phyloP scores from a whole-genome alignment of 2,329 filamentous ascomycete genomes.

The Penicillium sp. region DNA sequence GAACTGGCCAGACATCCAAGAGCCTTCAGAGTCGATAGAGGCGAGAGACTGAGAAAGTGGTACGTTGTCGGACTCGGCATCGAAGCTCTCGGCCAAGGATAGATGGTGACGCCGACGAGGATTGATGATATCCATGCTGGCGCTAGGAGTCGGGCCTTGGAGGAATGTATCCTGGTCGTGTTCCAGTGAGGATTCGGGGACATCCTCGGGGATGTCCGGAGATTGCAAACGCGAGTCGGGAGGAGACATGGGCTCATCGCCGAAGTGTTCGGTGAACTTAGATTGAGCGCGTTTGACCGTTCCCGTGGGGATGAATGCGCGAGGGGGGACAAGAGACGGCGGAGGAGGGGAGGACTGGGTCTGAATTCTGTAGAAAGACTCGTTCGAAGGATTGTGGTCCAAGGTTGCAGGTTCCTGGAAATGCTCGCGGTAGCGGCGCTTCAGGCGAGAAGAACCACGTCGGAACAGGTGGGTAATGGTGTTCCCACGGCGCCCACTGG shows the following conservation, averaged over 20 bases:
- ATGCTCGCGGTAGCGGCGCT: constrained; percentile 53
- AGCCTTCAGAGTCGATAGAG: constrained; percentile 92
- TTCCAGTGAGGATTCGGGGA: constrained; percentile 21
- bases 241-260: constrained; percentile 81
- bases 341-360: constrained; percentile 50
- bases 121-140: constrained; percentile 31
- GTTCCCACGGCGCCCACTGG: constrained; percentile 45
- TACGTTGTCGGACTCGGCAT: constrained; percentile 50
- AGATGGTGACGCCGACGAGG: constrained; percentile 29
- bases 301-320: constrained; percentile 50
- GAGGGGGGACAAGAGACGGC: constrained; percentile 35
- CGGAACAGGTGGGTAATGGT: constrained; percentile 75
- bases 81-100: constrained; percentile 47
- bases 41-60: constrained; percentile 79
- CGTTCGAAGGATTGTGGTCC: constrained; percentile 89
- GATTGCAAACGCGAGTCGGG: constrained; percentile 80
- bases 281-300: constrained; percentile 80
- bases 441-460: constrained; percentile 59
- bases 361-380: constrained; percentile 69
- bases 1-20: constrained; percentile 83
- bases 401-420: constrained; percentile 64
- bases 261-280: constrained; percentile 88
- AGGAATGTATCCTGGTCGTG: constrained; percentile 21
- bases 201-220: constrained; percentile 59
- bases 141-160: constrained; percentile 25